These are phyloP conservation scores for Wickerhamiella infanticola DNA, from an alignment of 1,139 yeast genomes.

Conservation along the genomic window DNA sequence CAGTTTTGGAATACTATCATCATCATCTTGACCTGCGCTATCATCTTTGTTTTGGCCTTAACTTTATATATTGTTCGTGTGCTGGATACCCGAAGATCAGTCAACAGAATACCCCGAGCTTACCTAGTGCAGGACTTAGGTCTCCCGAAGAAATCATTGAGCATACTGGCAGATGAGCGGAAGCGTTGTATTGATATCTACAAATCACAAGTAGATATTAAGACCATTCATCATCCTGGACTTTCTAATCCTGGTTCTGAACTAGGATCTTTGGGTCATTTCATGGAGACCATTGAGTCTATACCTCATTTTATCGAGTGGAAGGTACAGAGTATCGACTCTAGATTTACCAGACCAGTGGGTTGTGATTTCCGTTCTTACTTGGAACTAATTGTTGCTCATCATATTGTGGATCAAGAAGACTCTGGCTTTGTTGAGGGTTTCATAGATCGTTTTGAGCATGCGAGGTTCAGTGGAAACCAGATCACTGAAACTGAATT, in stretches of 20 bases:
- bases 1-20: constrained; percentile 55
- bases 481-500: constrained; percentile 47
- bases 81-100: constrained; percentile 39
- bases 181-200: constrained; percentile 34
- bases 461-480: constrained; percentile 49
- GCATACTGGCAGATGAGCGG: constrained; percentile 30
- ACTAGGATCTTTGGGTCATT: constrained; percentile 35
- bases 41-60: constrained; percentile 36
- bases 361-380: constrained; percentile 36
- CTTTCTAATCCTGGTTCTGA: constrained; percentile 28
- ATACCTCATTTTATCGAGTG: constrained; percentile 23
- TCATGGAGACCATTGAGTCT: constrained; percentile 42
- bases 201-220: constrained; percentile 20
- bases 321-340: constrained; percentile 33
- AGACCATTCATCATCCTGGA: constrained; percentile 47
- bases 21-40: constrained; percentile 56
- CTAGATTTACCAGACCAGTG: constrained; percentile 26
- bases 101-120: constrained; percentile 62
- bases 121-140: constrained; percentile 60
- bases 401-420: constrained; percentile 17
- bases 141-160: constrained; percentile 36
- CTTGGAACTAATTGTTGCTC: constrained; percentile 24
- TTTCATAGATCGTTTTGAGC: constrained; percentile 50
- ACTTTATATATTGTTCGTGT: constrained; percentile 38
- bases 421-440: constrained; percentile 14